phyloP scores from a whole-genome alignment of 2,329 filamentous ascomycete genomes.

The Acrocalymma vagum region DNA sequence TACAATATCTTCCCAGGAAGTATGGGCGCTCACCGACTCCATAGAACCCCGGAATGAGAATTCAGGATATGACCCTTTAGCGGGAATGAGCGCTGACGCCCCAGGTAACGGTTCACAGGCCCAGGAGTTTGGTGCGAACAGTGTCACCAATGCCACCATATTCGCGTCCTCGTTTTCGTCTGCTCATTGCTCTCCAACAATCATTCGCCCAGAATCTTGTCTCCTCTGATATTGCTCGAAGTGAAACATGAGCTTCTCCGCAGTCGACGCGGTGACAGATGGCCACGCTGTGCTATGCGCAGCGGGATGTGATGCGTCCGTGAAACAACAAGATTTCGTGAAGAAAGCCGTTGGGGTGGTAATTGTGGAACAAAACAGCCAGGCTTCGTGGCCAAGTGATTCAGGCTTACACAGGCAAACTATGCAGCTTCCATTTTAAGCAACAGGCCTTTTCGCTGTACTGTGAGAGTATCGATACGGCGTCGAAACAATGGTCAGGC shows the following conservation, averaged over 20 bases:
- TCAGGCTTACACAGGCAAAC: not conserved
- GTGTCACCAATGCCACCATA: slow-evolving; percentile 37
- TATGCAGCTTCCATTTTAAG: slow-evolving; percentile 4
- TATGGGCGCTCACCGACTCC: slow-evolving; percentile 4
- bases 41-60: slow-evolving; percentile 2
- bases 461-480: slow-evolving; percentile 9
- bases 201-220: slow-evolving; percentile 14
- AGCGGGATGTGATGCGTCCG: slow-evolving; percentile 2
- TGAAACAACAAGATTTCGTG: not conserved
- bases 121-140: slow-evolving; percentile 19
- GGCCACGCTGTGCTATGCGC: slow-evolving; percentile 6
- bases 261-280: slow-evolving; percentile 12
- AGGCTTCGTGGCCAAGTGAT: too few relatives aligned
- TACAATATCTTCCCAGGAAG: not conserved
- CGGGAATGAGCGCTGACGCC: slow-evolving; percentile 3
- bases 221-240: slow-evolving; percentile 17
- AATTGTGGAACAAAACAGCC: too few relatives aligned
- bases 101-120: slow-evolving; percentile 23
- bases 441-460: slow-evolving; percentile 4
- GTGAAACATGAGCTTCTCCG: slow-evolving; percentile 5
- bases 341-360: slow-evolving; percentile 1
- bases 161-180: slow-evolving; percentile 37
- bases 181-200: slow-evolving; percentile 17
- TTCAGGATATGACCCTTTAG: slow-evolving; percentile 1
- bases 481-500: slow-evolving; percentile 18